Percentiles rank a stretch among this genome's conserved stretches.
phyloP scores from a whole-genome alignment of 2,329 filamentous ascomycete species.

The Colletotrichum limetticola region DNA sequence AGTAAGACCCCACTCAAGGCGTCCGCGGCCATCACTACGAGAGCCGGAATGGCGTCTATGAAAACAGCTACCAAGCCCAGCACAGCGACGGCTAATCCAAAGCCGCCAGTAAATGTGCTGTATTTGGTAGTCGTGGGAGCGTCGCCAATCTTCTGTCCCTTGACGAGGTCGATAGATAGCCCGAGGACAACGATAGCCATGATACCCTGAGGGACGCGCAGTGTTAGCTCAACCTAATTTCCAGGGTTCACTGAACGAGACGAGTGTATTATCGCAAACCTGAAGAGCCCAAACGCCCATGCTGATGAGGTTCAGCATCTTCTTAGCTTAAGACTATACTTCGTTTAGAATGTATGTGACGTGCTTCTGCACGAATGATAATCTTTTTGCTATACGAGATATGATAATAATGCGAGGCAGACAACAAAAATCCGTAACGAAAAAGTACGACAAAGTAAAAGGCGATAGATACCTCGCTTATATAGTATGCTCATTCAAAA shows the following conservation, averaged over 20 bases:
- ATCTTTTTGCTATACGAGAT: neutral
- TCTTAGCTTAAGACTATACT: neutral
- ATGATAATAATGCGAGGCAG: neutral
- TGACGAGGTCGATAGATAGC: conserved; percentile 18
- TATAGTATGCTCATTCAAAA: neutral
- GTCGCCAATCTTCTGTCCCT: neutral
- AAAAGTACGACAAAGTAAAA: neutral
- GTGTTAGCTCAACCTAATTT: neutral
- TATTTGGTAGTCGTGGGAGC: conserved; percentile 25
- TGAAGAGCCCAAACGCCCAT: conserved; percentile 27
- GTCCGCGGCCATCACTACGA: conserved; percentile 24
- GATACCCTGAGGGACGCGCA: conserved; percentile 7
- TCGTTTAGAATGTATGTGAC: neutral
- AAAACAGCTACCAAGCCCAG: conserved; percentile 14
- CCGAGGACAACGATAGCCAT: conserved; percentile 32
- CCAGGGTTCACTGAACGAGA: neutral
- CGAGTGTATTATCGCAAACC: conserved; percentile 2
- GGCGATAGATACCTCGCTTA: neutral
- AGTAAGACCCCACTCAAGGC: conserved; percentile 23
- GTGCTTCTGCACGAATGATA: neutral
- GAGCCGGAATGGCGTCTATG: conserved; percentile 25
- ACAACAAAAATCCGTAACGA: neutral
- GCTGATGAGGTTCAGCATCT: conserved; percentile 21
- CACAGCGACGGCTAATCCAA: conserved; percentile 18
- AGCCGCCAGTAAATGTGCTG: conserved; percentile 25